Evolutionary conservation across 805 yeast genomes (phyloP).

Genomic region (Cyberlindnera misumaiensis): DNA sequence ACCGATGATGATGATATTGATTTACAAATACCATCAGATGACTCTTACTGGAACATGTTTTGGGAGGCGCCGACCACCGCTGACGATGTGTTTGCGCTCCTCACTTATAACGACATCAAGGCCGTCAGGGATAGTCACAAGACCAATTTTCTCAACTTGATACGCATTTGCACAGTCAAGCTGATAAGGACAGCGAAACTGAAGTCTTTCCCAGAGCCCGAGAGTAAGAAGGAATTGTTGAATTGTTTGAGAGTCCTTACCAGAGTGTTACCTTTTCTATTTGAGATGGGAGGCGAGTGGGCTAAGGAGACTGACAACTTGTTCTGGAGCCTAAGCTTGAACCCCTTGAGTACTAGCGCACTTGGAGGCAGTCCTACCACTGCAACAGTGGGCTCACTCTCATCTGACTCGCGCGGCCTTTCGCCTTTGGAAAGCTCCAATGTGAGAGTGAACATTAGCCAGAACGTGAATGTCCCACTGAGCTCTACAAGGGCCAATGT

Average conservation of each 20-base stretch:
- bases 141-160: slow-evolving; percentile 48
- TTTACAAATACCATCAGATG: background rate
- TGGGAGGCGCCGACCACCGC: slow-evolving; percentile 45
- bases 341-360: slow-evolving; percentile 1
- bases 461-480: slow-evolving; percentile 8
- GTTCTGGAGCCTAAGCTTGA: slow-evolving; percentile 36
- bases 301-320: slow-evolving; percentile 28
- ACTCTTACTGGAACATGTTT: slow-evolving; percentile 37
- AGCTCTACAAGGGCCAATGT: slow-evolving; percentile 14
- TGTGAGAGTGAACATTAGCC: slow-evolving; percentile 14
- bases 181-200: slow-evolving; percentile 16
- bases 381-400: slow-evolving; percentile 23
- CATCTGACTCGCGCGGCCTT: slow-evolving; percentile 18
- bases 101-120: slow-evolving; percentile 53
- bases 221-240: slow-evolving; percentile 33
- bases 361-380: slow-evolving; percentile 1
- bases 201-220: slow-evolving; percentile 21
- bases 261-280: slow-evolving; percentile 58
- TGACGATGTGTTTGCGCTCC: slow-evolving; percentile 49
- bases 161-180: slow-evolving; percentile 34
- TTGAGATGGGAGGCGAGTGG: slow-evolving; percentile 35
- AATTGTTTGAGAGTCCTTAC: slow-evolving; percentile 62
- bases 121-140: slow-evolving; percentile 51
- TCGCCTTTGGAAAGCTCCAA: slow-evolving; percentile 13
- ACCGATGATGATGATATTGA: slow-evolving; percentile 19